Base-by-base conservation (phyloP, 768 basidiomycete species). In the Tephrocybe sp. region DNA sequence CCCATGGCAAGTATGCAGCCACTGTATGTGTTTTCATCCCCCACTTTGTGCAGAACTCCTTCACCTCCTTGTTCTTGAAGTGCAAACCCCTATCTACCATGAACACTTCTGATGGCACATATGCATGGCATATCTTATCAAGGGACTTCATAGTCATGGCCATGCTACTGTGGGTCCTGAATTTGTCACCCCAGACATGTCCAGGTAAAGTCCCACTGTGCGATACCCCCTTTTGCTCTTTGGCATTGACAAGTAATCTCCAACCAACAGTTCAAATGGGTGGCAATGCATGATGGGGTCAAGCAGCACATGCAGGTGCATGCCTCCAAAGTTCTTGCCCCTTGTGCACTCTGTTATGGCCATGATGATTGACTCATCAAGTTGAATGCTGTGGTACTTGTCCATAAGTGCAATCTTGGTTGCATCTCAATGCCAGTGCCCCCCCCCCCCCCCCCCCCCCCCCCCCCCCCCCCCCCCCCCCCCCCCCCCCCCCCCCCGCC, bases 1-100 rank as follows among this genome's bases (percentile, higher is more conserved):
- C 55, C 75, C 73, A 76, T 6, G 73, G 74, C 9, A 71, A 61
- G 44, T 76, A 76, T 1, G 68, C 68, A 10, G 70, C 36, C 0
- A 59, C 51, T 0, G 66, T 53, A 10, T 65, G 54, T 3, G 59
- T 50, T 24, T 60, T 44, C 1, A 59, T 60, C 0, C 61, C 55
- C 10, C 55, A 26, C 15, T 45, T 17, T 2, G 54, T 49, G 47
- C 72, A 78, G 43, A 58, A 56, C 1, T 48, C 59, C 0, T 33
- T 2, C 0, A 77, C 65, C 5, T 69, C 68, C 3, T 58, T 23
- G 54, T 68, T 69, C 23, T 70, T 58, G 51, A 76, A 76, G 12
- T 51, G 42, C 3, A 20, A 9, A 2, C 50, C 43, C 5, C 50
- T 36, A 28, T 51, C 50, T 17, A 46, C 55, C 70, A 75, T 73